phyloP scores from a whole-genome alignment of 805 yeast species.

The Wickerhamomyces rabaulensis region DNA sequence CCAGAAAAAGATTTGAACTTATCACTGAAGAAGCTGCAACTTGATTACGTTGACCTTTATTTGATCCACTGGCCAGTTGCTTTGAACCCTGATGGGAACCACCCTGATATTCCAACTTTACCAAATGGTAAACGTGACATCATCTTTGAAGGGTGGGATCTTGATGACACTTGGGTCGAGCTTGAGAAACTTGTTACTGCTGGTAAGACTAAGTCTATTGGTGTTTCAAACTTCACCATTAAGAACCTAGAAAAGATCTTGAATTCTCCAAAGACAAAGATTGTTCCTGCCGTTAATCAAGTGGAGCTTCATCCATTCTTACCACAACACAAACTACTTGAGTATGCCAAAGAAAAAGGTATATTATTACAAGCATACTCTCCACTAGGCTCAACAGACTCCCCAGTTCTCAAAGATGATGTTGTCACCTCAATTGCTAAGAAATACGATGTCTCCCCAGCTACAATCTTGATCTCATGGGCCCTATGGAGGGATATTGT shows the following conservation, averaged over 20 bases:
- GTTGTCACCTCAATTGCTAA: too few relatives aligned
- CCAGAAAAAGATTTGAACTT: too few relatives aligned
- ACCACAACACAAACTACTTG: conserved; percentile 14
- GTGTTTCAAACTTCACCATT: conserved; percentile 20
- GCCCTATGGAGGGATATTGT: conserved; percentile 50
- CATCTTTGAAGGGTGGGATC: conserved; percentile 56
- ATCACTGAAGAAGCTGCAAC: too few relatives aligned
- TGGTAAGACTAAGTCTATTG: conserved; percentile 13
- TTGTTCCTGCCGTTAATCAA: conserved; percentile 16
- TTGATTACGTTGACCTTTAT: too few relatives aligned
- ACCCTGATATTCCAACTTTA: conserved; percentile 5
- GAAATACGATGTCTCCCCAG: conserved; percentile 36
- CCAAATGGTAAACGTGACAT: conserved; percentile 44
- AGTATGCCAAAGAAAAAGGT: conserved; percentile 9
- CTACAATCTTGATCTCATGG: conserved; percentile 55
- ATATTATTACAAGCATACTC: conserved; percentile 15
- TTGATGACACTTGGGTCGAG: conserved; percentile 16
- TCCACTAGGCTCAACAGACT: conserved; percentile 16
- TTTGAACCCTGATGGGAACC: conserved; percentile 37
- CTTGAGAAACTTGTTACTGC: conserved; percentile 9
- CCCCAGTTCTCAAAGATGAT: too few relatives aligned
- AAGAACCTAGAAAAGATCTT: conserved; percentile 9
- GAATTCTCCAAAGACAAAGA: conserved; percentile 6
- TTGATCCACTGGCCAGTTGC: conserved; percentile 82
- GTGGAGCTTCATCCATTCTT: conserved; percentile 16